Evolutionary conservation across 805 yeast genomes (phyloP).

Genomic region (Danielia reshetovae): DNA sequence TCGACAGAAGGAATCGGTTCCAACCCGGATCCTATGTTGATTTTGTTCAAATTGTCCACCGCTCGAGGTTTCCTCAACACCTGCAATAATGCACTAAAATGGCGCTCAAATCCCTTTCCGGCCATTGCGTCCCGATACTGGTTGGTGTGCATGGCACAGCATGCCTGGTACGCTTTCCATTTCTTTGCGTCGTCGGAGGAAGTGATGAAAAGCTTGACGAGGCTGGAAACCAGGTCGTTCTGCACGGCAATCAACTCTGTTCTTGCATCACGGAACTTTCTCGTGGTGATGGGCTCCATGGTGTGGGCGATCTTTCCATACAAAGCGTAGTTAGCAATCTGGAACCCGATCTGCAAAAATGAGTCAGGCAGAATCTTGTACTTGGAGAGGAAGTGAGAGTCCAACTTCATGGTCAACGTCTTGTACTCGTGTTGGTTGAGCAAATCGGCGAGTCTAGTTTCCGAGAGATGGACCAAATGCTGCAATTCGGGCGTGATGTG

Average conservation of each 20-base stretch:
- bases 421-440: slow-evolving; percentile 56
- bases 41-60: slow-evolving; percentile 32
- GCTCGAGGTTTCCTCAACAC: slow-evolving; percentile 45
- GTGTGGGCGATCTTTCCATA: slow-evolving; percentile 48
- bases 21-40: slow-evolving; percentile 30
- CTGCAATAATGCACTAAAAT: slow-evolving; percentile 60
- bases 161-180: slow-evolving; percentile 47
- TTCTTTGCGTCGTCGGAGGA: slow-evolving; percentile 43
- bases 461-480: slow-evolving; percentile 50
- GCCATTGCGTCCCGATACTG: slow-evolving; percentile 49
- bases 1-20: slow-evolving; percentile 10
- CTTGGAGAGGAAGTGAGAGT: slow-evolving; percentile 33
- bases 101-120: slow-evolving; percentile 72
- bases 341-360: slow-evolving; percentile 48
- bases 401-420: slow-evolving; percentile 35
- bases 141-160: slow-evolving; percentile 49
- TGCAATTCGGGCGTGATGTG: slow-evolving; percentile 43
- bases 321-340: slow-evolving; percentile 51
- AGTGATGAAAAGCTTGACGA: slow-evolving; percentile 64
- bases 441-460: slow-evolving; percentile 54
- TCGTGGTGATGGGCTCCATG: slow-evolving; percentile 61
- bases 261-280: slow-evolving; percentile 64
- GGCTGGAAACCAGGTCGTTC: slow-evolving; percentile 44
- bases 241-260: slow-evolving; percentile 69
- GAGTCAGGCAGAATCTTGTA: slow-evolving; percentile 48